phyloP scores from a whole-genome alignment of 176 grass and related monocot genomes.

The Zoysia japonica region DNA sequence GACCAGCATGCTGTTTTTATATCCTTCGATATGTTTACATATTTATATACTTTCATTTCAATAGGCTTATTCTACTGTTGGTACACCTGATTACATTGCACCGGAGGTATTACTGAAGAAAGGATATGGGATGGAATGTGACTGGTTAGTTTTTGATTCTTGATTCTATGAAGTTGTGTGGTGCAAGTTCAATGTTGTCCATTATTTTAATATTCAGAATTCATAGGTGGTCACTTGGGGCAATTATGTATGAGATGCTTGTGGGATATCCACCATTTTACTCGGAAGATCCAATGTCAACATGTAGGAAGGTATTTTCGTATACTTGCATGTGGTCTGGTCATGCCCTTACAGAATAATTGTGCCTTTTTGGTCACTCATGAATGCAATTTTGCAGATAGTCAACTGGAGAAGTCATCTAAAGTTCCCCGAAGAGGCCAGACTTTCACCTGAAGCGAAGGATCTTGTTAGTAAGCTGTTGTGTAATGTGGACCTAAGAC shows the following conservation, averaged over 20 bases:
- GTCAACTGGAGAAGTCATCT: conserved; percentile 94
- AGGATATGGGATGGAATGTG: conserved; percentile 98
- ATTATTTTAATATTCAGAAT: conserved; percentile 33
- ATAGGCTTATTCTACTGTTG: conserved; percentile 93
- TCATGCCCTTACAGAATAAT: neutral
- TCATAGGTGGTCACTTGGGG: conserved; percentile 92
- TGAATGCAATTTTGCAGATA: conserved; percentile 56
- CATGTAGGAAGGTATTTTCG: conserved; percentile 75
- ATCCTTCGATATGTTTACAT: conserved; percentile 24
- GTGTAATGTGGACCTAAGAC: conserved; percentile 82
- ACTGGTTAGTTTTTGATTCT: conserved; percentile 62
- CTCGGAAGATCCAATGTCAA: conserved; percentile 93
- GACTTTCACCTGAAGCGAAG: conserved; percentile 74
- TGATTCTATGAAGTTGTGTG: conserved; percentile 5
- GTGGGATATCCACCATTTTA: conserved; percentile 97
- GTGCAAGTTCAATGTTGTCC: conserved; percentile 12
- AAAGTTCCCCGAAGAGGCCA: conserved; percentile 93
- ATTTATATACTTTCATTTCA: conserved; percentile 29
- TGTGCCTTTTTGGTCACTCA: neutral
- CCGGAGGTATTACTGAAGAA: conserved; percentile 97
- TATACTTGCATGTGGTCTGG: conserved; percentile 15
- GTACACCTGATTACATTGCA: conserved; percentile 99
- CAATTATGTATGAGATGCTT: conserved; percentile 99
- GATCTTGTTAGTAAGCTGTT: conserved; percentile 79
- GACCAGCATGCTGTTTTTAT: neutral